A percentile compares a stretch with the other conserved stretches of the same genome.
phyloP scores from a whole-genome alignment of 2,329 filamentous ascomycete species.

The Cytospora piceicola region DNA sequence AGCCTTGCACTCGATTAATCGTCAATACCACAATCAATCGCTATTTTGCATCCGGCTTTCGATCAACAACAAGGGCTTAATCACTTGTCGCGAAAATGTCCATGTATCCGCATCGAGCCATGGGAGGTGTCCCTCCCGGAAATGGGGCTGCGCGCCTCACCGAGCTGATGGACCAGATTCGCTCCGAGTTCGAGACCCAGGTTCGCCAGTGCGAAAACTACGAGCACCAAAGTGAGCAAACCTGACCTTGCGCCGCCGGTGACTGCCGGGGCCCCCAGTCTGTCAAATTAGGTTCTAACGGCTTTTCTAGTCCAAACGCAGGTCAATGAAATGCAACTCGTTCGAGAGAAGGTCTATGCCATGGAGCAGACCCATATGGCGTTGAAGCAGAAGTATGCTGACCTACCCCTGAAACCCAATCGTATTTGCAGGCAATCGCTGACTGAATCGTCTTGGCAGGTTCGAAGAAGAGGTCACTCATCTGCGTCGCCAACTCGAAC shows the following conservation, averaged over 20 bases:
- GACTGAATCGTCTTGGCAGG: conserved; percentile 50
- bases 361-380: conserved; percentile 88
- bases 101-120: conserved; percentile 91
- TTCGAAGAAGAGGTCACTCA: conserved; percentile 91
- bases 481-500: conserved; percentile 84
- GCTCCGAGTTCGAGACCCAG: conserved; percentile 88
- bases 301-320: conserved; percentile 75
- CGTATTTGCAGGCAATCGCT: conserved; percentile 23
- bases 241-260: conserved; percentile 3
- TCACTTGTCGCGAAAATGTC: conserved; percentile 51
- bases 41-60: background rate
- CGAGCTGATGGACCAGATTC: conserved; percentile 89
- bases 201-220: conserved; percentile 81
- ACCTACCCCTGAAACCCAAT: background rate
- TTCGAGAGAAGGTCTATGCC: conserved; percentile 89
- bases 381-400: conserved; percentile 84
- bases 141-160: conserved; percentile 69
- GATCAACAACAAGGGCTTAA: conserved; percentile 4
- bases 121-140: conserved; percentile 68
- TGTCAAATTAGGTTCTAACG: conserved; percentile 31
- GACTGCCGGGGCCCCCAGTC: conserved; percentile 12
- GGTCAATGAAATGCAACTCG: conserved; percentile 92
- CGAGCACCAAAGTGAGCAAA: conserved; percentile 80
- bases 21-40: background rate
- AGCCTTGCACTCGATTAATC: background rate